phyloP scores from a whole-genome alignment of 805 yeast species.

The Candida piceae region DNA sequence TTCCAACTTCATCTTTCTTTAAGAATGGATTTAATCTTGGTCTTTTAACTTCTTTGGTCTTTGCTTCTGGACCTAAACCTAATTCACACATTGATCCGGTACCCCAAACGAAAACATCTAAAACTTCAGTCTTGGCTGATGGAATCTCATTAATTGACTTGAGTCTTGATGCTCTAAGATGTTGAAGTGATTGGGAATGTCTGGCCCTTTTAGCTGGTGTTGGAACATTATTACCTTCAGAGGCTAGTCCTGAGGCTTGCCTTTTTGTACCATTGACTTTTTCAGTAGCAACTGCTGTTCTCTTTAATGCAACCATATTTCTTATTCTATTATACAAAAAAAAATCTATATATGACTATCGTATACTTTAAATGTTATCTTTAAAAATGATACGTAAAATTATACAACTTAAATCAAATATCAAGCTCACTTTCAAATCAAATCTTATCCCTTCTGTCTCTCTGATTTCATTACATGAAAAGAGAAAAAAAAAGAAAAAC shows the following conservation, averaged over 20 bases:
- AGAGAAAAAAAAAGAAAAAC: background rate
- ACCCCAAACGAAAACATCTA: conserved; percentile 92
- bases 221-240: conserved; percentile 20
- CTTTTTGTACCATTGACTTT: conserved; percentile 15
- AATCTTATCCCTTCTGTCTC: too few species aligned
- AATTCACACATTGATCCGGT: conserved; percentile 96
- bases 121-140: conserved; percentile 34
- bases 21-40: conserved; percentile 87
- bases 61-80: conserved; percentile 94
- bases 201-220: conserved; percentile 30
- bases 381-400: too few species aligned
- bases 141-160: conserved; percentile 42
- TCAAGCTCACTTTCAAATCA: too few species aligned
- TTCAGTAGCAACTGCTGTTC: conserved; percentile 18
- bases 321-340: too few species aligned
- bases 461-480: too few species aligned
- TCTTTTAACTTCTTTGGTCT: conserved; percentile 88
- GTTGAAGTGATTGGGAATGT: conserved; percentile 34
- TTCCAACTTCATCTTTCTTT: conserved; percentile 53
- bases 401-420: too few species aligned
- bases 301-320: conserved; percentile 42
- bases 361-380: too few species aligned
- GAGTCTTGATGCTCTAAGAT: conserved; percentile 46
- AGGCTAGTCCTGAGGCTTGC: conserved; percentile 10
- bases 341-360: too few species aligned